Percentiles rank a stretch among this genome's conserved stretches.
Evolutionary conservation across 2,329 filamentous ascomycete genomes (phyloP).

Genomic region (Aspergillus thermomutatus): DNA sequence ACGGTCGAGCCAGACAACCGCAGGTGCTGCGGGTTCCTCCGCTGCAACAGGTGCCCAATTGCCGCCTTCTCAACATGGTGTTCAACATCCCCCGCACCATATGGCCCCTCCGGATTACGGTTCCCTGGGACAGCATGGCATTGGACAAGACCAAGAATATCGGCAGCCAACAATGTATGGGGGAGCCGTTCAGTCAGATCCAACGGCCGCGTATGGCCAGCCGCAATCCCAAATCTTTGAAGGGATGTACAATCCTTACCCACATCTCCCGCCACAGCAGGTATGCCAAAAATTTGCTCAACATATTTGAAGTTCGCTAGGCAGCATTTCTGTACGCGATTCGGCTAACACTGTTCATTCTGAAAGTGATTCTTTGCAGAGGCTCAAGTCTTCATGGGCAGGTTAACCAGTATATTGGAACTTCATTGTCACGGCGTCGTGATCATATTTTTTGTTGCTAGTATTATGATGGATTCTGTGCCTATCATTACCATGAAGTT

Average conservation of each 20-base stretch:
- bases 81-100: constrained; percentile 53
- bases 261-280: constrained; percentile 77
- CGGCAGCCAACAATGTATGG: constrained; percentile 79
- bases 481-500: background rate
- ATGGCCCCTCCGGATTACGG: constrained; percentile 58
- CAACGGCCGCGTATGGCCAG: constrained; percentile 70
- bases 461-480: background rate
- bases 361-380: background rate
- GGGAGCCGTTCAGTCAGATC: constrained; percentile 71
- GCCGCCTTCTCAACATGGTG: constrained; percentile 45
- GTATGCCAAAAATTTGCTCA: constrained; percentile 48
- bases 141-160: constrained; percentile 72
- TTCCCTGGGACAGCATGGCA: constrained; percentile 58
- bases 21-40: constrained; percentile 49
- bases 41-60: constrained; percentile 34
- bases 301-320: background rate
- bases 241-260: constrained; percentile 76
- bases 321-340: background rate
- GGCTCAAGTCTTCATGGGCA: background rate
- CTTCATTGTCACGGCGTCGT: background rate
- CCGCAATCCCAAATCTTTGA: constrained; percentile 75
- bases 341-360: background rate
- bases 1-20: constrained; percentile 54
- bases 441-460: background rate
- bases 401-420: background rate